Base-by-base conservation (phyloP, 768 basidiomycete genomes). In the Serendipita sp. region DNA sequence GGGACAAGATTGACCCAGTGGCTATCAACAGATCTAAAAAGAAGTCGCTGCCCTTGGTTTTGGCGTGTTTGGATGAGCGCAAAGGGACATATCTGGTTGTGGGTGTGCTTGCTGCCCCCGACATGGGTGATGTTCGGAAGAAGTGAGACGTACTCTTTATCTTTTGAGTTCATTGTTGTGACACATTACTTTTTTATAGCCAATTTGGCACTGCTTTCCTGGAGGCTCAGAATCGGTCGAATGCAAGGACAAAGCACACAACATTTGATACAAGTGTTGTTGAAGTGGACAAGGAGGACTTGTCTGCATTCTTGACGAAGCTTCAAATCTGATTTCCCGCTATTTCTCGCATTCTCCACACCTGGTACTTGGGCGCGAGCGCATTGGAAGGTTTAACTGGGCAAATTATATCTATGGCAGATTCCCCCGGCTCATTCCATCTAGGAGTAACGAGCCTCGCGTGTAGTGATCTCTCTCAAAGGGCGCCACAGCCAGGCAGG, bases 31-130 rank as follows among this genome's bases (percentile, higher is more conserved):
- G 72, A 26, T 64, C 58, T 61, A 82, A 81, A 65, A 82, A 81
- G 68, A 86, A 83, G 74, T 82, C 82, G 63, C 72, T 98, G 56
- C 96, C 96, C 1, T 86, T 98, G 68, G 88, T 99, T 24, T 80
- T 99, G 3, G 95, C 94, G 1, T 94, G 90, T 70, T 73, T 94
- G 60, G 86, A 96, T 67, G 94, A 98, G 76, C 76, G 75, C 62
- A 79, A 78, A 42, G 81, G 80, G 22, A 83, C 82, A 26, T 98
- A 90, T 70, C 78, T 92, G 65, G 85, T 98, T 11, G 92, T 97
- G 1, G 96, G 96, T 66, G 82, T 97, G 31, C 93, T 88, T 69
- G 93, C 89, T 20, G 88, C 94, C 20, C 77, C 88, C 24, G 90
- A 97, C 66, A 88, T 88, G 70, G 94, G 88, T 1, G 90, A 97